These are phyloP conservation scores for Linnemannia zychae DNA, from an alignment of 192 early-diverging fungal genomes.

Conservation along the genomic window DNA sequence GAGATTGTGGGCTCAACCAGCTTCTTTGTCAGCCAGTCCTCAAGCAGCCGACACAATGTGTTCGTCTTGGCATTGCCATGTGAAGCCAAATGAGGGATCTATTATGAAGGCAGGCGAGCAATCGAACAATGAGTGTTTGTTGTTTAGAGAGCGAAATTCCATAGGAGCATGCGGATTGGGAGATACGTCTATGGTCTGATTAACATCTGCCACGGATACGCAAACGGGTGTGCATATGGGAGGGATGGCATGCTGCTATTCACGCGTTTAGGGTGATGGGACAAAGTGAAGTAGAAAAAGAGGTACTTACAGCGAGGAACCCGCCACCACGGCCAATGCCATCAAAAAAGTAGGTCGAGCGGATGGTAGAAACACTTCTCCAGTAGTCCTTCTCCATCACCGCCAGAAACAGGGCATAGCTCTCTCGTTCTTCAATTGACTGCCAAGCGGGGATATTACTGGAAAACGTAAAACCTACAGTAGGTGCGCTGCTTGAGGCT, in stretches of 20 bases:
- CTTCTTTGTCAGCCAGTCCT: slow-evolving; percentile 53
- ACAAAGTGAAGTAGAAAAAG: background rate
- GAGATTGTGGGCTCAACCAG: slow-evolving; percentile 57
- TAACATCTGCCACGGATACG: background rate
- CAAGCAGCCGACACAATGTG: slow-evolving; percentile 44
- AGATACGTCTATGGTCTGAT: background rate
- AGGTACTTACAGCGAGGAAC: slow-evolving; percentile 41
- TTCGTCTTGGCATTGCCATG: slow-evolving; percentile 60
- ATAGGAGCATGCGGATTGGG: background rate
- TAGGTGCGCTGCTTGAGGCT: background rate
- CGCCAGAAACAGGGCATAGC: slow-evolving; percentile 16
- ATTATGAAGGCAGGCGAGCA: background rate
- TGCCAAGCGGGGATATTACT: slow-evolving; percentile 11
- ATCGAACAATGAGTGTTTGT: background rate
- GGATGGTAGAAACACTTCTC: slow-evolving; percentile 53
- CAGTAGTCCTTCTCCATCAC: slow-evolving; percentile 44
- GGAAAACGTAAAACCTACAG: slow-evolving; percentile 23
- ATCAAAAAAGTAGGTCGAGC: slow-evolving; percentile 52
- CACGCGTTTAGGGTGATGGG: background rate
- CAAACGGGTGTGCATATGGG: too few relatives aligned
- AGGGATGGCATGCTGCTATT: background rate
- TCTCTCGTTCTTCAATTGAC: slow-evolving; percentile 33
- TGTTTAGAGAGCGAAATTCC: background rate
- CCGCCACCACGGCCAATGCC: slow-evolving; percentile 54
- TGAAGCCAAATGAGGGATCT: slow-evolving; percentile 57